Percentiles rank a stretch among this genome's conserved stretches.
phyloP scores from a whole-genome alignment of 2,329 filamentous ascomycete species.

The Trichoderma hamatum region DNA sequence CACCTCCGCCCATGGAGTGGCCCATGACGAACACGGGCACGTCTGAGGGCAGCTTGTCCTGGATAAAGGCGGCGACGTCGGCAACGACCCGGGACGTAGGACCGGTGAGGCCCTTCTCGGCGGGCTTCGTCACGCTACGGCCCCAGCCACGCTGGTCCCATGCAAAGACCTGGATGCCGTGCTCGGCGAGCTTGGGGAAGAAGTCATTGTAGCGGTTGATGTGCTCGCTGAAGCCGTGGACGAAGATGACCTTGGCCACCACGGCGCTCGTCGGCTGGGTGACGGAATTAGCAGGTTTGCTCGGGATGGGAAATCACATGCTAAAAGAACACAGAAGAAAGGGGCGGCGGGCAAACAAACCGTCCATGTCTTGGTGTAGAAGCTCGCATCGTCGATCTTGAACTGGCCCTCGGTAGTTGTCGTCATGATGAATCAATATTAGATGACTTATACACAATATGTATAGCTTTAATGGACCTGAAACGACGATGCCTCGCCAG shows the following conservation, averaged over 20 bases:
- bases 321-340: not conserved
- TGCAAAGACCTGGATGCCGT: slow-evolving; percentile 73
- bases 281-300: slow-evolving; percentile 4
- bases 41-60: slow-evolving; percentile 55
- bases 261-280: slow-evolving; percentile 56
- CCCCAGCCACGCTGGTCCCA: slow-evolving; percentile 94
- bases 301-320: not conserved
- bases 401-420: slow-evolving; percentile 55
- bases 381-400: slow-evolving; percentile 47
- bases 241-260: slow-evolving; percentile 74
- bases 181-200: slow-evolving; percentile 69
- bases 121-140: slow-evolving; percentile 62
- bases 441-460: not conserved
- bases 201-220: slow-evolving; percentile 75
- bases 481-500: not conserved
- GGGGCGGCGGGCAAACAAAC: slow-evolving; percentile 45
- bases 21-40: slow-evolving; percentile 81
- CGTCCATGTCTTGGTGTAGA: slow-evolving; percentile 63
- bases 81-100: slow-evolving; percentile 71
- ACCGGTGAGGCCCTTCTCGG: slow-evolving; percentile 73
- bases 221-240: slow-evolving; percentile 92
- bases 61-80: slow-evolving; percentile 78
- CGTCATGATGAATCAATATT: slow-evolving; percentile 37
- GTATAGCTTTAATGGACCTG: not conserved
- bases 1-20: slow-evolving; percentile 87